Evolutionary conservation across 148 eudicot genomes (phyloP).

Genomic region (Vaccinium darrowii): DNA sequence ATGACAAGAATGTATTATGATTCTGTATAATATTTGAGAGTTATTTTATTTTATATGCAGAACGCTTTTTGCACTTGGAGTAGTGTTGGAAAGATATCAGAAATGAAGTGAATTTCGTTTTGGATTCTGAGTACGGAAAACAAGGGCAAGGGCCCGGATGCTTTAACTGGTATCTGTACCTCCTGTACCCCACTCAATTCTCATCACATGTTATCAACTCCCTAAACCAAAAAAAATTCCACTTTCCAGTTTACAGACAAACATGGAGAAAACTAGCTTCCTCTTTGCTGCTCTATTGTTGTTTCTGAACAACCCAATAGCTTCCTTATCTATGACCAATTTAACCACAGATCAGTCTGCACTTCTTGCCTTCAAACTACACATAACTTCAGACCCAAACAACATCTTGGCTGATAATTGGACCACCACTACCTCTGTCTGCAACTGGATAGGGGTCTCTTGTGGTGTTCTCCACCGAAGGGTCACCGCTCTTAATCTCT

Average conservation of each 20-base stretch:
- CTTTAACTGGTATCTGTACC: no score
- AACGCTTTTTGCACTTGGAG: no score
- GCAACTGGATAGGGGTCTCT: slow-evolving; percentile 6
- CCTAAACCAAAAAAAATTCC: background rate
- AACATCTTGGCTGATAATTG: slow-evolving; percentile 1
- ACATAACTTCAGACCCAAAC: background rate
- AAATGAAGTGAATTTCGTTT: no score
- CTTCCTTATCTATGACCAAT: background rate
- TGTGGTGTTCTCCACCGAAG: background rate
- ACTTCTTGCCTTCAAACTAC: background rate
- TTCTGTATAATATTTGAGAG: no score
- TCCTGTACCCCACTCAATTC: no score
- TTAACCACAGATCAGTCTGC: background rate
- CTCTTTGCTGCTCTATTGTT: background rate
- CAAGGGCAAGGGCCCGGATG: no score
- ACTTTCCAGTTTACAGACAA: background rate
- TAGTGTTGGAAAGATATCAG: no score
- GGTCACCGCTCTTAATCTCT: background rate
- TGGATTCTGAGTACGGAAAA: no score
- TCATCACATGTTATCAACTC: no score
- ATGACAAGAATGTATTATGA: no score
- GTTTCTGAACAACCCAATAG: background rate
- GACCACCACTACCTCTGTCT: background rate
- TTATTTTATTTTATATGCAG: no score
- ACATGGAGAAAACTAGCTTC: background rate